phyloP scores from a whole-genome alignment of 495 filamentous ascomycete genomes.

The Tuber calosporum region DNA sequence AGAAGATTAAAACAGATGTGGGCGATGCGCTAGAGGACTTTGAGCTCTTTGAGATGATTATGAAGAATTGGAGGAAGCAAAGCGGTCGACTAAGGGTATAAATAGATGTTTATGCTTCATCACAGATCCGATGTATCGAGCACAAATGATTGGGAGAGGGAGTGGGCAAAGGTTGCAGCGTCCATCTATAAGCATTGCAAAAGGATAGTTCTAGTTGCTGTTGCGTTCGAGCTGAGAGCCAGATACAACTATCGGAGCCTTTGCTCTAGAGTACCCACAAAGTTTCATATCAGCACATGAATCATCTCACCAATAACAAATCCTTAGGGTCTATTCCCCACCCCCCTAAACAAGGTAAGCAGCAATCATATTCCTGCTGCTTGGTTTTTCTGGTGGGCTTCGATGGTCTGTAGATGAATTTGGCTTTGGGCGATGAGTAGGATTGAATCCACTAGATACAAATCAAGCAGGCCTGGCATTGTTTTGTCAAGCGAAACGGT shows the following conservation, averaged over 20 bases:
- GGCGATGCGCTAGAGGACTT: constrained; percentile 51
- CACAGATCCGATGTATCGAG: constrained; percentile 21
- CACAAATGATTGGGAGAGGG: constrained; percentile 28
- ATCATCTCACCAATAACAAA: neutral
- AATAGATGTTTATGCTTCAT: neutral
- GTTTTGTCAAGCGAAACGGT: no score
- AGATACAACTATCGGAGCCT: constrained; percentile 24
- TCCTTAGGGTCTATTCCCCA: neutral
- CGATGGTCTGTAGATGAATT: neutral
- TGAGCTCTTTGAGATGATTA: constrained; percentile 44
- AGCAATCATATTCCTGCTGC: constrained; percentile 13
- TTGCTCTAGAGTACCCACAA: constrained; percentile 18
- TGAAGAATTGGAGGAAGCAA: neutral
- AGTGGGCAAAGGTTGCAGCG: constrained; percentile 21
- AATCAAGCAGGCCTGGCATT: neutral
- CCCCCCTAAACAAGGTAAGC: neutral
- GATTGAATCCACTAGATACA: neutral
- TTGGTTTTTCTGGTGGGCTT: neutral
- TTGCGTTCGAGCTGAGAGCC: constrained; percentile 14
- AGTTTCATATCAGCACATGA: constrained; percentile 14
- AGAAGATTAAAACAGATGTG: constrained; percentile 48
- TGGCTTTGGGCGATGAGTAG: neutral
- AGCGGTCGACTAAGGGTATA: neutral
- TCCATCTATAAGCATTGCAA: no score
- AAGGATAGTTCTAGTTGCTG: no score